Conservation (phyloP, 2,329 filamentous ascomycete genomes). For the Aspergillus aculeatinus region DNA sequence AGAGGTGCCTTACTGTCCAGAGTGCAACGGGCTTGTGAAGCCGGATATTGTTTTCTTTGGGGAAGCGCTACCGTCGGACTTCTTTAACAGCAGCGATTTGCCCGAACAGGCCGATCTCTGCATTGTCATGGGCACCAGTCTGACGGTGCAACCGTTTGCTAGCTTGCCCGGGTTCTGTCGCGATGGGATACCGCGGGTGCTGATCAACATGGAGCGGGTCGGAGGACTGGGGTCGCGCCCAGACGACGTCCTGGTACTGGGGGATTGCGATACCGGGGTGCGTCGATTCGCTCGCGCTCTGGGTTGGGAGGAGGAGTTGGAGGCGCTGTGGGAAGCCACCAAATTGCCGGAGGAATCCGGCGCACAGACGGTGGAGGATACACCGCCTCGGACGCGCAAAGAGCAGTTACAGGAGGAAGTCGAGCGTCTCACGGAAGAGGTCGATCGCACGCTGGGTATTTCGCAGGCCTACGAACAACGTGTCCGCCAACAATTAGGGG, state of each 20-base stretch:
- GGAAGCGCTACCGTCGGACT: constrained; percentile 65
- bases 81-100: constrained; percentile 60
- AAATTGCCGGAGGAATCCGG: constrained; percentile 58
- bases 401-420: constrained; percentile 59
- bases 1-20: constrained; percentile 68
- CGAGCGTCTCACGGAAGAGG: constrained; percentile 57
- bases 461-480: constrained; percentile 48
- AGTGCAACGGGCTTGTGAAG: constrained; percentile 79
- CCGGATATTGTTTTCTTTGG: constrained; percentile 96
- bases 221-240: constrained; percentile 72
- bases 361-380: constrained; percentile 44
- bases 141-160: constrained; percentile 87
- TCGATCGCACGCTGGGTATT: constrained; percentile 56
- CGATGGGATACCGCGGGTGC: constrained; percentile 67
- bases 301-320: constrained; percentile 83
- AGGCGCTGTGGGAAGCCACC: constrained; percentile 68
- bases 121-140: constrained; percentile 84
- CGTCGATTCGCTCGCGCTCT: constrained; percentile 73
- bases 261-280: constrained; percentile 80
- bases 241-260: constrained; percentile 82
- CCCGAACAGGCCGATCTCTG: constrained; percentile 69
- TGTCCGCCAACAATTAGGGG: constrained; percentile 33
- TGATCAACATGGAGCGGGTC: constrained; percentile 85
- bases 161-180: constrained; percentile 66
- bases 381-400: constrained; percentile 50